These are phyloP conservation scores for Kernera saxatilis DNA, from an alignment of 345 rosid species.

Conservation along the genomic window DNA sequence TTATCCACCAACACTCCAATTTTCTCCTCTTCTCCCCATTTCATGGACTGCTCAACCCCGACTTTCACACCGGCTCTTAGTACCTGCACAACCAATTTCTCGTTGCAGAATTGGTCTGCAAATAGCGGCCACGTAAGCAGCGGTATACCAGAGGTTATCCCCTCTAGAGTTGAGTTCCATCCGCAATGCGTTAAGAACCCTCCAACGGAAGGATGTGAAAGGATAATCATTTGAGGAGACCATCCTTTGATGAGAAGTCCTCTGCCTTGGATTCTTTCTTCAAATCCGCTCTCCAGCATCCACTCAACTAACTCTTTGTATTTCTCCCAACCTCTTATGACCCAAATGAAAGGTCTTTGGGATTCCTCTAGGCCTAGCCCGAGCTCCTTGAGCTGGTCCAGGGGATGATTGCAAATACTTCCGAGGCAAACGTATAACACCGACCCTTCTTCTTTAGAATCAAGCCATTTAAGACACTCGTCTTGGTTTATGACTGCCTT, in stretches of 20 bases:
- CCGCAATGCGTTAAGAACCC: constrained; percentile 35
- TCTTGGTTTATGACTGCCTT: constrained; percentile 2
- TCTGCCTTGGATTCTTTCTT: constrained; percentile 15
- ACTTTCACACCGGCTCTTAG: constrained; percentile 32
- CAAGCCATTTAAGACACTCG: constrained; percentile 40
- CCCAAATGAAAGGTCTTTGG: constrained; percentile 54
- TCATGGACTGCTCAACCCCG: constrained; percentile 28
- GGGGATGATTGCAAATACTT: constrained; percentile 26
- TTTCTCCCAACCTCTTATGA: constrained; percentile 33
- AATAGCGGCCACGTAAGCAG: constrained; percentile 31
- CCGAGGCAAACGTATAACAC: constrained; percentile 52
- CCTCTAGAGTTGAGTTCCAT: constrained; percentile 29
- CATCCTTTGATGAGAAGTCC: constrained; percentile 27
- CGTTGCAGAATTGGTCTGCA: constrained; percentile 28
- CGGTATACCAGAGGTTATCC: constrained; percentile 16
- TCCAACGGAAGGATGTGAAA: constrained; percentile 26
- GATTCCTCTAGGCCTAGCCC: constrained; percentile 47
- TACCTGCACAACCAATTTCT: constrained; percentile 35
- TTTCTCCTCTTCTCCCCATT: constrained; percentile 33
- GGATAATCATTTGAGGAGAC: constrained; percentile 30
- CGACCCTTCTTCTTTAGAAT: constrained; percentile 20
- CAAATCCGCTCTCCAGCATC: constrained; percentile 21
- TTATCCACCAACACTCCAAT: constrained; percentile 18
- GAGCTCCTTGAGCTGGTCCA: constrained; percentile 35
- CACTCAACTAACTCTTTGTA: constrained; percentile 27